phyloP scores from a whole-genome alignment of 2,329 filamentous ascomycete genomes.

The Venturia aucupariae region DNA sequence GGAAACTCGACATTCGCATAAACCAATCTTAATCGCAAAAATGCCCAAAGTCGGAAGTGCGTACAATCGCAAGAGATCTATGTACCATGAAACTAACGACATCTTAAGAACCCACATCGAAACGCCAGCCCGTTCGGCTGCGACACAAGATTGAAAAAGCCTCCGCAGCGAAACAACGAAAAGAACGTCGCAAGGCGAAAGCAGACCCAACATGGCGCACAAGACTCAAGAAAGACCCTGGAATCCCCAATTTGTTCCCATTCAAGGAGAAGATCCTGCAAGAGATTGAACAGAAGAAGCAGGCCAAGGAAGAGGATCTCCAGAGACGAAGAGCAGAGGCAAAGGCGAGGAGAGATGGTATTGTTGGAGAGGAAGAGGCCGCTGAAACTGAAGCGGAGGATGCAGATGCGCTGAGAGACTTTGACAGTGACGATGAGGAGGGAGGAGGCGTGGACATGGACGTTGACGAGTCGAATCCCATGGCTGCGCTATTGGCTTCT shows the following conservation, averaged over 20 bases:
- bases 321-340: slow-evolving; percentile 62
- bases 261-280: slow-evolving; percentile 94
- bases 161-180: slow-evolving; percentile 81
- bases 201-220: slow-evolving; percentile 97
- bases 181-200: slow-evolving; percentile 79
- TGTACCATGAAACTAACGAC: not conserved
- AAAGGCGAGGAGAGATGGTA: slow-evolving; percentile 35
- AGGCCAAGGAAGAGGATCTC: slow-evolving; percentile 71
- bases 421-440: slow-evolving; percentile 28
- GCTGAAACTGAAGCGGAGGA: slow-evolving; percentile 41
- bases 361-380: slow-evolving; percentile 29
- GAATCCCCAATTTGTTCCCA: slow-evolving; percentile 93
- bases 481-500: slow-evolving; percentile 83
- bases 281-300: slow-evolving; percentile 84
- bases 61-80: slow-evolving; percentile 15
- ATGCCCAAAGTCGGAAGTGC: slow-evolving; percentile 36
- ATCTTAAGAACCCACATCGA: slow-evolving; percentile 82
- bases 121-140: slow-evolving; percentile 80
- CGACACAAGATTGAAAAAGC: slow-evolving; percentile 95
- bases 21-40: slow-evolving; percentile 17
- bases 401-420: slow-evolving; percentile 20
- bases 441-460: slow-evolving; percentile 39
- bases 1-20: slow-evolving; percentile 3
- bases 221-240: slow-evolving; percentile 93
- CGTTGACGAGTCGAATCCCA: slow-evolving; percentile 62